Evolutionary conservation across 1,284 basidiomycete genomes (phyloP).

Genomic region (Leccinum pachyderme): DNA sequence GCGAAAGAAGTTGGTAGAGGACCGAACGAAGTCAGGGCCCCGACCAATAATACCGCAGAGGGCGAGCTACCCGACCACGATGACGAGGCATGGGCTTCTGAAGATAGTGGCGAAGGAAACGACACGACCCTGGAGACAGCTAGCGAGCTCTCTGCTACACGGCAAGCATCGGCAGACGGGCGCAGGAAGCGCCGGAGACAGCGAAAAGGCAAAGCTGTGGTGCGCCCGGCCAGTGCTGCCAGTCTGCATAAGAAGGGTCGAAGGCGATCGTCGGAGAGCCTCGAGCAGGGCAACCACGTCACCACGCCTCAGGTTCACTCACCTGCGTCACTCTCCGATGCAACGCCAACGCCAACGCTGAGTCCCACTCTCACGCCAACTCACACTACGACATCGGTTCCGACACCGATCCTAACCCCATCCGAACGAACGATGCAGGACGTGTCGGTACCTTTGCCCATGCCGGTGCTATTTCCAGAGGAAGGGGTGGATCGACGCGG

Average conservation of each 20-base stretch:
- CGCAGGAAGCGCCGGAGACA: slow-evolving; percentile 18
- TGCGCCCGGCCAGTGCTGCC: not conserved
- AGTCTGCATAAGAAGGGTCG: slow-evolving; percentile 11
- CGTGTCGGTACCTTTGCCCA: not conserved
- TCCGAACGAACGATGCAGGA: slow-evolving; percentile 8
- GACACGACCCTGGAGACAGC: not conserved
- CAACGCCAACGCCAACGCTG: not conserved
- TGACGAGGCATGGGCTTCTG: slow-evolving; percentile 27
- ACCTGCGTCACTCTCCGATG: slow-evolving; percentile 1
- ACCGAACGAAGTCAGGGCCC: not conserved
- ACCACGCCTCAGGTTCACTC: slow-evolving; percentile 2
- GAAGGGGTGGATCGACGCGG: slow-evolving; percentile 21
- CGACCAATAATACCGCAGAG: slow-evolving; percentile 1
- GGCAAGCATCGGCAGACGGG: not conserved
- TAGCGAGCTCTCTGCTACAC: not conserved
- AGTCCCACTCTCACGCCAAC: not conserved
- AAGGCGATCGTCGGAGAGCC: slow-evolving; percentile 8
- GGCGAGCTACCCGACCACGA: not conserved
- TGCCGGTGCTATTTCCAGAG: not conserved
- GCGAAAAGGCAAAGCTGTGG: slow-evolving; percentile 14
- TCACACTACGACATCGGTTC: not conserved
- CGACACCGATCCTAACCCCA: not conserved
- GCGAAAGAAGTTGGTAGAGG: not conserved
- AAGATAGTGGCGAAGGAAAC: slow-evolving; percentile 17
- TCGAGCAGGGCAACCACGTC: slow-evolving; percentile 11